Percentiles rank a stretch among this genome's conserved stretches.
These are phyloP conservation scores for Hamiltosporidium tvaerminnensis DNA, from an alignment of 371 early-diverging fungal species.

Conservation along the genomic window DNA sequence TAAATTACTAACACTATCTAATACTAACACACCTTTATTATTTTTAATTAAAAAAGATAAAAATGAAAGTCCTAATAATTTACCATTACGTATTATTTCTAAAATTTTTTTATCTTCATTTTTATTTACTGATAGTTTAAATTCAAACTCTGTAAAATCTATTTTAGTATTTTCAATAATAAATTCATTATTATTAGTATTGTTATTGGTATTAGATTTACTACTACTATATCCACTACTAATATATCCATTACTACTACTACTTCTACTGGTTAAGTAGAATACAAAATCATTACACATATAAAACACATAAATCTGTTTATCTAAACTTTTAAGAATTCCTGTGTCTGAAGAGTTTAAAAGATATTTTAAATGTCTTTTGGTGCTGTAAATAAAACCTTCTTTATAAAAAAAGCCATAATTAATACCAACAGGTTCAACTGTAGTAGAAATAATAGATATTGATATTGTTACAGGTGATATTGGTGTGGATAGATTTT, in stretches of 20 bases:
- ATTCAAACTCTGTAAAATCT: slow-evolving; percentile 40
- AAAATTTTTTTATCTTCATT: slow-evolving; percentile 11
- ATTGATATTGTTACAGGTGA: background rate
- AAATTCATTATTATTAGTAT: too few relatives aligned
- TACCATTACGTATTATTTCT: slow-evolving; percentile 32
- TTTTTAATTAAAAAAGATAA: slow-evolving; percentile 41
- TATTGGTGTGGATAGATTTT: too few relatives aligned
- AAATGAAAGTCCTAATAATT: slow-evolving; percentile 39
- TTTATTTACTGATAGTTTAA: slow-evolving; percentile 38
- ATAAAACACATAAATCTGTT: slow-evolving; percentile 16
- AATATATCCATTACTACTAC: too few relatives aligned
- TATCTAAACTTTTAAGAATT: slow-evolving; percentile 31
- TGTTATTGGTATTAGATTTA: too few relatives aligned
- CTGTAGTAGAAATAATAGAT: background rate
- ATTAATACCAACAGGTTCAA: slow-evolving; percentile 13
- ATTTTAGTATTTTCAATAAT: slow-evolving; percentile 29
- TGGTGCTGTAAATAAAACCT: slow-evolving; percentile 42
- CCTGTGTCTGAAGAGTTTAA: slow-evolving; percentile 26
- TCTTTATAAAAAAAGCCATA: slow-evolving; percentile 32
- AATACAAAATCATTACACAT: slow-evolving; percentile 8
- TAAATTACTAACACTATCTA: slow-evolving; percentile 41
- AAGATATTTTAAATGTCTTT: slow-evolving; percentile 45
- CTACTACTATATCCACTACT: too few relatives aligned
- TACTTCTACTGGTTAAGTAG: slow-evolving; percentile 6
- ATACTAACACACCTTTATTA: slow-evolving; percentile 39